Evolutionary conservation across 441 rosid species (phyloP).

Genomic region (Eruca vesicaria): DNA sequence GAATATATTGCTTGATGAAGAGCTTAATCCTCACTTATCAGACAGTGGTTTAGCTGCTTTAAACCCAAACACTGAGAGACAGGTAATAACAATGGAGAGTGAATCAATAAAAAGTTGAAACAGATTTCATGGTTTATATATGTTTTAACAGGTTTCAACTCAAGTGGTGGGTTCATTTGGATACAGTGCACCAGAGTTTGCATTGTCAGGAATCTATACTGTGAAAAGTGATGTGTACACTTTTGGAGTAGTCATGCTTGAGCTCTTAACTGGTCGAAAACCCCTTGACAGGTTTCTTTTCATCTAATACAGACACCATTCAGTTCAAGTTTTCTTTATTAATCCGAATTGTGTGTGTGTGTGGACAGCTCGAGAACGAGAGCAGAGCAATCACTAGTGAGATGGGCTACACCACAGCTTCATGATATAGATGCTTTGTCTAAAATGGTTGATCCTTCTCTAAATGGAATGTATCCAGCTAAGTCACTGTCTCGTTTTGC

Average conservation of each 20-base stretch:
- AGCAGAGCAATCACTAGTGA: slow-evolving; percentile 89
- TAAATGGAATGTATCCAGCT: slow-evolving; percentile 96
- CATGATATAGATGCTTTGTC: slow-evolving; percentile 95
- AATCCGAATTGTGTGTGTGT: slow-evolving; percentile 10
- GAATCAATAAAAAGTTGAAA: background rate
- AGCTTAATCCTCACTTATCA: slow-evolving; percentile 85
- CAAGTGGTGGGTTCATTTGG: slow-evolving; percentile 95
- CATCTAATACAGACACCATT: background rate
- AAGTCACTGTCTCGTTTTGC: slow-evolving; percentile 98
- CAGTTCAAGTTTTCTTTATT: background rate
- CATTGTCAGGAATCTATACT: slow-evolving; percentile 85
- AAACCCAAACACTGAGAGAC: slow-evolving; percentile 85
- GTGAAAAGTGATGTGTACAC: slow-evolving; percentile 98
- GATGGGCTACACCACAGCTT: slow-evolving; percentile 99
- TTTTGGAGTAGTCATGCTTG: slow-evolving; percentile 97
- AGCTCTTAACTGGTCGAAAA: slow-evolving; percentile 91
- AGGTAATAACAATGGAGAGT: slow-evolving; percentile 42
- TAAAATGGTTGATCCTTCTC: slow-evolving; percentile 92
- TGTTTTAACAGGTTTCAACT: slow-evolving; percentile 85
- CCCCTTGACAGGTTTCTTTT: slow-evolving; percentile 86
- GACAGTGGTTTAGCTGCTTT: slow-evolving; percentile 96
- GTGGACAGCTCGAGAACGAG: slow-evolving; percentile 67
- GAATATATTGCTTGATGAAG: slow-evolving; percentile 90
- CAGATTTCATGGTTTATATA: background rate
- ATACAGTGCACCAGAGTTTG: slow-evolving; percentile 97